phyloP scores from a whole-genome alignment of 371 early-diverging fungal genomes.

The Lichtheimia ornata region DNA sequence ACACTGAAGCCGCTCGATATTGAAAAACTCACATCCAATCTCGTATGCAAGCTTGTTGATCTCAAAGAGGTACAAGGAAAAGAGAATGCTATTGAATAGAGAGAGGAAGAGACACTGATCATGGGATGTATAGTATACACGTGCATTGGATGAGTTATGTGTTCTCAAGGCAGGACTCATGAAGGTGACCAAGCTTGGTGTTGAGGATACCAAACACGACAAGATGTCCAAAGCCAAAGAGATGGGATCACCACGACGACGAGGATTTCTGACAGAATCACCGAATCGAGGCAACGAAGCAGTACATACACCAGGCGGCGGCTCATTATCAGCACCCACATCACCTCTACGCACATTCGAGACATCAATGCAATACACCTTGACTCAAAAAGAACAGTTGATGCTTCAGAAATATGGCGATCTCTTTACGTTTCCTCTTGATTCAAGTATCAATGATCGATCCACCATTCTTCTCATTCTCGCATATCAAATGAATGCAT shows the following conservation, averaged over 20 bases:
- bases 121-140: slow-evolving; percentile 24
- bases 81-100: not conserved
- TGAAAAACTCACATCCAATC: slow-evolving; percentile 45
- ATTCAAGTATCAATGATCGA: slow-evolving; percentile 28
- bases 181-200: not conserved
- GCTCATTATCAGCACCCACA: not conserved
- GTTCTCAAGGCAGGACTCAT: slow-evolving; percentile 21
- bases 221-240: not conserved
- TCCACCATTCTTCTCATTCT: slow-evolving; percentile 38
- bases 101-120: not conserved
- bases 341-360: not conserved
- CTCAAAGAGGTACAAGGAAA: slow-evolving; percentile 36
- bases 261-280: slow-evolving; percentile 12
- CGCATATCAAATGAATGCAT: slow-evolving; percentile 41
- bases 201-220: not conserved
- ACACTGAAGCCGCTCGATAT: slow-evolving; percentile 39
- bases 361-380: slow-evolving; percentile 1
- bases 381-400: slow-evolving; percentile 22
- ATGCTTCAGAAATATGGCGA: slow-evolving; percentile 32
- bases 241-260: slow-evolving; percentile 12
- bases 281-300: slow-evolving; percentile 5
- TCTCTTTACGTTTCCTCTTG: slow-evolving; percentile 36
- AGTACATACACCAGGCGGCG: slow-evolving; percentile 2
- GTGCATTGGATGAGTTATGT: slow-evolving; percentile 41
- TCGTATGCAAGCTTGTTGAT: slow-evolving; percentile 47